phyloP scores from a whole-genome alignment of 1,284 basidiomycete species.

The Pseudozyma sp. region DNA sequence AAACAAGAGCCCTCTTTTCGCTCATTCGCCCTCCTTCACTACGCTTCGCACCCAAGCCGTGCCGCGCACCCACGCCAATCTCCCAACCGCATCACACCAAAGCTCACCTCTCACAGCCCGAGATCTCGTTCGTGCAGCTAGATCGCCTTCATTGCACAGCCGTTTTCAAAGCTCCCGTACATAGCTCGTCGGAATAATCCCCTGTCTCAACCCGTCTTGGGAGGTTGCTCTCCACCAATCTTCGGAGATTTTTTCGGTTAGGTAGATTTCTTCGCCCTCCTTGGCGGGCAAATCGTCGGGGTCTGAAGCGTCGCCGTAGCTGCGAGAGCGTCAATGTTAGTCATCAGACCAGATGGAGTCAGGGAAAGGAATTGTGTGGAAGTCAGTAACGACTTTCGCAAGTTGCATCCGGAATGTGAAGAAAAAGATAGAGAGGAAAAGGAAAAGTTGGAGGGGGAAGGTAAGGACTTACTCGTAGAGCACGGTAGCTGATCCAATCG shows the following conservation, averaged over 20 bases:
- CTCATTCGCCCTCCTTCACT: too few species aligned
- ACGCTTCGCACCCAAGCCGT: too few species aligned
- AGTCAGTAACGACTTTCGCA: too few species aligned
- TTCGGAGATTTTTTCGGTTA: slow-evolving; percentile 54
- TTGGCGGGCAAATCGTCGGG: slow-evolving; percentile 50
- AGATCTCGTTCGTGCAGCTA: too few species aligned
- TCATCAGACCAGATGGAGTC: not conserved
- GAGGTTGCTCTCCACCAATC: slow-evolving; percentile 59
- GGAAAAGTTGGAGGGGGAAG: not conserved
- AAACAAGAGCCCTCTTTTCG: too few species aligned
- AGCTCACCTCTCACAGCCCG: too few species aligned
- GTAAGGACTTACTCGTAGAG: slow-evolving; percentile 34
- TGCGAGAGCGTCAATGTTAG: not conserved
- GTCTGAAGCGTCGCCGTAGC: slow-evolving; percentile 51
- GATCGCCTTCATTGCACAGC: not conserved
- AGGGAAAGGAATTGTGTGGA: too few species aligned
- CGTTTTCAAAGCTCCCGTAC: slow-evolving; percentile 29
- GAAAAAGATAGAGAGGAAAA: too few species aligned
- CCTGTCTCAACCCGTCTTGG: slow-evolving; percentile 16
- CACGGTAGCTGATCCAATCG: slow-evolving; percentile 25
- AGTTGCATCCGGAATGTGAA: too few species aligned
- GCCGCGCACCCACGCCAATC: too few species aligned
- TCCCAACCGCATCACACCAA: too few species aligned
- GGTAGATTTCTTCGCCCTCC: slow-evolving; percentile 49
- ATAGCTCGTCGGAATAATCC: slow-evolving; percentile 60